Percentiles rank a stretch among this genome's conserved stretches.
phyloP scores from a whole-genome alignment of 768 basidiomycete genomes.

The Collybia mongolica region DNA sequence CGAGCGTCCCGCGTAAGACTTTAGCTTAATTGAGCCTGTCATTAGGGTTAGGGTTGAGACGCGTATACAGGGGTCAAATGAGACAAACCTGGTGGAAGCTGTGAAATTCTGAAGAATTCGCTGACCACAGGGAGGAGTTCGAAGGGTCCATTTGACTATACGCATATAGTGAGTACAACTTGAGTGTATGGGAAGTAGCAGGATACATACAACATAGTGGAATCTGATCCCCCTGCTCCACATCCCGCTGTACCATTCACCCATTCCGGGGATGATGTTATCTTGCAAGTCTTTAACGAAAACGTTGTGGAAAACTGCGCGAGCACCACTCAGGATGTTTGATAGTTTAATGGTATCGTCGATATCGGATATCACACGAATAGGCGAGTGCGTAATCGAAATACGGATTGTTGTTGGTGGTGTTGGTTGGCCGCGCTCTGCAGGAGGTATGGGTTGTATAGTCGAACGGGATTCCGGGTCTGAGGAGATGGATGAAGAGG shows the following conservation, averaged over 20 bases:
- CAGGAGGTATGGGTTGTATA: not conserved
- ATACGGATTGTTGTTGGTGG: slow-evolving; percentile 31
- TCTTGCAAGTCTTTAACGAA: slow-evolving; percentile 86
- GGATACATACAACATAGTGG: slow-evolving; percentile 66
- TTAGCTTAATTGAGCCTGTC: slow-evolving; percentile 73
- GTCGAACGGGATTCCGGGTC: not conserved
- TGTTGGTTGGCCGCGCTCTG: not conserved
- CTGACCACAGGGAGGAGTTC: slow-evolving; percentile 78
- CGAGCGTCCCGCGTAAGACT: slow-evolving; percentile 82
- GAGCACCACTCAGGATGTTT: slow-evolving; percentile 74
- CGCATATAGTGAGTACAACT: not conserved
- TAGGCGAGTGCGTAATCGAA: slow-evolving; percentile 56
- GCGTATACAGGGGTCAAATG: not conserved
- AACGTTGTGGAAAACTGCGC: slow-evolving; percentile 85
- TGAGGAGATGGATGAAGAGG: slow-evolving; percentile 7
- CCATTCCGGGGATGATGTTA: slow-evolving; percentile 79
- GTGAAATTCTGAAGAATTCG: slow-evolving; percentile 70
- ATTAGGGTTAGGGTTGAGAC: slow-evolving; percentile 1
- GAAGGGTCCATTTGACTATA: slow-evolving; percentile 80
- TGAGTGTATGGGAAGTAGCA: slow-evolving; percentile 21
- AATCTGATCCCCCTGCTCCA: slow-evolving; percentile 73
- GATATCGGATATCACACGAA: slow-evolving; percentile 89
- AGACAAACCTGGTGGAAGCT: slow-evolving; percentile 59
- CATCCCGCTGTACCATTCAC: slow-evolving; percentile 71
- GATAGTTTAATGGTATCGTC: slow-evolving; percentile 91